Conservation (phyloP, 1,139 yeast genomes). For the Diutina mesorugosa region DNA sequence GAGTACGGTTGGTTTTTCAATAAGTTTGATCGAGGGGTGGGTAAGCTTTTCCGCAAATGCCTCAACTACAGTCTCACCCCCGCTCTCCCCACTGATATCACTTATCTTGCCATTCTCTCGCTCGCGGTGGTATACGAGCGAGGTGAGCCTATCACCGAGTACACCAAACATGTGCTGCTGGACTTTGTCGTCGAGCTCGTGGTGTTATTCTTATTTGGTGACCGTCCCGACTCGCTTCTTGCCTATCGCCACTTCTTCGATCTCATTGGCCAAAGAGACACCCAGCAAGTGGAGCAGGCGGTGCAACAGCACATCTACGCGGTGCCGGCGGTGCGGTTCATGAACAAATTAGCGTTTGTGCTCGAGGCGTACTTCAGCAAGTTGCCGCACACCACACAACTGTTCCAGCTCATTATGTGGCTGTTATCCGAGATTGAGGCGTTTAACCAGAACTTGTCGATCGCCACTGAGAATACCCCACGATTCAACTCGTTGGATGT, state of each 20-base stretch:
- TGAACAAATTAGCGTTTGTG: conserved; percentile 35
- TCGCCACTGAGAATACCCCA: conserved; percentile 12
- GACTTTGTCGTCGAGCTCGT: conserved; percentile 13
- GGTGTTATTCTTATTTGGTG: conserved; percentile 13
- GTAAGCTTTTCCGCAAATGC: conserved; percentile 13
- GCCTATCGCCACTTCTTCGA: neutral
- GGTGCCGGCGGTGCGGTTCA: conserved; percentile 35
- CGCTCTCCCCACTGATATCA: conserved; percentile 12
- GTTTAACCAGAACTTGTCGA: conserved; percentile 16
- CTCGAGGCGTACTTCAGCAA: conserved; percentile 21
- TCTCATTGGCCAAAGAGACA: neutral
- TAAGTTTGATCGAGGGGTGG: conserved; percentile 18
- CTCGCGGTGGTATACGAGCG: conserved; percentile 18
- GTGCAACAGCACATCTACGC: conserved; percentile 10
- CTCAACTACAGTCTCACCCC: conserved; percentile 15
- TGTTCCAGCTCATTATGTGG: conserved; percentile 12
- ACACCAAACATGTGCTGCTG: conserved; percentile 11
- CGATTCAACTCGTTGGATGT: conserved; percentile 11
- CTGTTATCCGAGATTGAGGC: conserved; percentile 11
- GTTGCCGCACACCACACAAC: conserved; percentile 10
- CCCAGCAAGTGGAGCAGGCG: conserved; percentile 7
- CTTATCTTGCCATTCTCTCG: conserved; percentile 20
- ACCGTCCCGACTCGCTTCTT: conserved; percentile 1
- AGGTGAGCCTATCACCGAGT: conserved; percentile 12
- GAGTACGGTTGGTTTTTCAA: conserved; percentile 22